Evolutionary conservation across 148 eudicot genomes (phyloP).

Genomic region (Rhododendron ferrugineum): DNA sequence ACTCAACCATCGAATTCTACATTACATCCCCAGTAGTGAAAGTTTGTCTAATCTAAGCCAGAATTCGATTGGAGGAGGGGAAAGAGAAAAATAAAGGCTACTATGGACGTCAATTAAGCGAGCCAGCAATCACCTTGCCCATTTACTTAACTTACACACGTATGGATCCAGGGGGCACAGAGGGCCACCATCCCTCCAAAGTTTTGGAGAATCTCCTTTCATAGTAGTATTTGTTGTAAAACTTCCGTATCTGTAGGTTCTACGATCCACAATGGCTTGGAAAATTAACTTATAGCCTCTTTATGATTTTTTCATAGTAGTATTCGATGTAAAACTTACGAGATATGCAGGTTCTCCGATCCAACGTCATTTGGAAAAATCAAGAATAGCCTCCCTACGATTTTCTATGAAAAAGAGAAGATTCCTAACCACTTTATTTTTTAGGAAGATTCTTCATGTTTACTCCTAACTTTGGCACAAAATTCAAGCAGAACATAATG

Average conservation of each 20-base stretch:
- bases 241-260: not conserved
- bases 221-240: not conserved
- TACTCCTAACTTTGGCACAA: not conserved
- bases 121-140: not conserved
- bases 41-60: not conserved
- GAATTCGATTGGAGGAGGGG: not conserved
- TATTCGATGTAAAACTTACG: not conserved
- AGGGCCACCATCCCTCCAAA: not conserved
- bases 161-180: not conserved
- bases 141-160: not conserved
- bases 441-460: not conserved
- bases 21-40: not conserved
- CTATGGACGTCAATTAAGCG: not conserved
- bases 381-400: not conserved
- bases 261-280: not conserved
- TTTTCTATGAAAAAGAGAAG: not conserved
- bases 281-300: not conserved
- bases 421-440: not conserved
- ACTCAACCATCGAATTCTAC: not conserved
- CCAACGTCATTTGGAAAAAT: not conserved
- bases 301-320: not conserved
- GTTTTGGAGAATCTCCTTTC: not conserved
- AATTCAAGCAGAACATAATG: not conserved
- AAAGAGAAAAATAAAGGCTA: not conserved
- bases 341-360: not conserved